These are phyloP conservation scores for Zelopaecilomyces penicillatus DNA, from an alignment of 2,329 filamentous ascomycete species.

Conservation along the genomic window DNA sequence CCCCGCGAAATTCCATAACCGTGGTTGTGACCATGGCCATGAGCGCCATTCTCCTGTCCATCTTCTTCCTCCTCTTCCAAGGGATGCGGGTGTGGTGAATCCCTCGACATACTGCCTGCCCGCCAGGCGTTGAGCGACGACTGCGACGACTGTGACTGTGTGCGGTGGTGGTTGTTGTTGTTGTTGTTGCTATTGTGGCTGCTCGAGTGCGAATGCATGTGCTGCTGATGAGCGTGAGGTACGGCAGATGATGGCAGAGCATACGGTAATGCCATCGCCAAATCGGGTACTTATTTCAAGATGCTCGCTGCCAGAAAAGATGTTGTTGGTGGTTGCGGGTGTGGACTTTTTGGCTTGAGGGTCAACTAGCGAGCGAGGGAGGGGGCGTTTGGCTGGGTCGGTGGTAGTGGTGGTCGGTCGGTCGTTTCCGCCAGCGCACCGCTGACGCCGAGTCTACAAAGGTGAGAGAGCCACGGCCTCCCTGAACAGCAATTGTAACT, in stretches of 20 bases:
- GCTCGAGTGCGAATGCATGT: conserved; percentile 27
- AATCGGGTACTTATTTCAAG: not conserved
- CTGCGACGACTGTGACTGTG: conserved; percentile 27
- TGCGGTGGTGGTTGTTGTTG: conserved; percentile 27
- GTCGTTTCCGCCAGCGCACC: too few relatives aligned
- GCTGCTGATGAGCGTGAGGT: conserved; percentile 38
- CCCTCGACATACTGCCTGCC: conserved; percentile 23
- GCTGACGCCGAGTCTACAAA: too few relatives aligned
- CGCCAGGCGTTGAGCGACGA: conserved; percentile 32
- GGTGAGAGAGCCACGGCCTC: too few relatives aligned
- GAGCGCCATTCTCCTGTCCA: conserved; percentile 11
- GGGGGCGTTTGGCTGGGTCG: too few relatives aligned
- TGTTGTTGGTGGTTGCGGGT: too few relatives aligned
- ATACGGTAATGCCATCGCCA: conserved; percentile 43
- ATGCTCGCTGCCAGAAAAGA: too few relatives aligned
- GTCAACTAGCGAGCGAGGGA: too few relatives aligned
- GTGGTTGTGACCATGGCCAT: conserved; percentile 20
- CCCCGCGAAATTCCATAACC: conserved; percentile 17
- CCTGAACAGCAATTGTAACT: too few relatives aligned
- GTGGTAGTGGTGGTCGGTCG: too few relatives aligned
- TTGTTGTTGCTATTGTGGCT: not conserved
- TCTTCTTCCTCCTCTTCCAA: conserved; percentile 22
- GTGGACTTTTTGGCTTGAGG: too few relatives aligned
- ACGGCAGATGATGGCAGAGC: conserved; percentile 43
- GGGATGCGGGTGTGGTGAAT: conserved; percentile 21